These are phyloP conservation scores for Fusarium graminum DNA, from an alignment of 2,329 filamentous ascomycete species.

Conservation along the genomic window DNA sequence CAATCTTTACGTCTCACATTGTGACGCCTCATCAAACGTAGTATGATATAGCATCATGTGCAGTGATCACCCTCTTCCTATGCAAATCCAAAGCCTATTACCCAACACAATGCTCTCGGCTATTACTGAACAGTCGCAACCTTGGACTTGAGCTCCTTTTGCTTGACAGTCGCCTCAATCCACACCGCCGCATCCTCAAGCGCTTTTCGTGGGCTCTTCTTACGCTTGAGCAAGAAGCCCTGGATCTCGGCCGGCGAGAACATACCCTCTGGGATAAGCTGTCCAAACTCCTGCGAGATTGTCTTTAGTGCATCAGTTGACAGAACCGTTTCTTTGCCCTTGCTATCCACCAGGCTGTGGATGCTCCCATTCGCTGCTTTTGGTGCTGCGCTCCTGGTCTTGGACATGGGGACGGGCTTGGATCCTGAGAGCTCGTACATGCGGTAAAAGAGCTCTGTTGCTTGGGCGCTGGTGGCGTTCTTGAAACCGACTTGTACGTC, in stretches of 20 bases:
- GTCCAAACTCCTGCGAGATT: constrained; percentile 64
- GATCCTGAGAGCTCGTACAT: constrained; percentile 66
- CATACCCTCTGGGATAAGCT: constrained; percentile 63
- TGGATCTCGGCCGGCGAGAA: constrained; percentile 74
- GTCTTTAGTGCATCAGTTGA: constrained; percentile 56
- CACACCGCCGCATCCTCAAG: constrained; percentile 66
- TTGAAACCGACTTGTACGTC: constrained; percentile 77
- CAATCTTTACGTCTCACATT: background rate
- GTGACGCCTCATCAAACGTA: constrained; percentile 4
- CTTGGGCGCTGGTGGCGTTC: constrained; percentile 68
- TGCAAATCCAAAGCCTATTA: background rate
- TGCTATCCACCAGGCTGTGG: constrained; percentile 13
- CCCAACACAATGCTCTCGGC: no score
- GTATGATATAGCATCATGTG: background rate
- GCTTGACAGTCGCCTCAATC: constrained; percentile 64
- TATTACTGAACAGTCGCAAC: constrained; percentile 62
- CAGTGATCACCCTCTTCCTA: background rate
- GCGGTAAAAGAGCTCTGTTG: constrained; percentile 69
- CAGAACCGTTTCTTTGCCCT: constrained; percentile 46
- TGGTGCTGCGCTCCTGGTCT: constrained; percentile 3
- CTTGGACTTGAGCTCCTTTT: constrained; percentile 65
- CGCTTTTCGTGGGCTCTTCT: constrained; percentile 69
- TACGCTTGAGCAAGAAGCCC: constrained; percentile 73
- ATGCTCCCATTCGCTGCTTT: constrained; percentile 26
- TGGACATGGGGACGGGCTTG: constrained; percentile 27